A percentile compares a stretch with the other conserved stretches of the same genome.
Conservation (phyloP, 2,329 filamentous ascomycete genomes). For the Coleophoma crateriformis region DNA sequence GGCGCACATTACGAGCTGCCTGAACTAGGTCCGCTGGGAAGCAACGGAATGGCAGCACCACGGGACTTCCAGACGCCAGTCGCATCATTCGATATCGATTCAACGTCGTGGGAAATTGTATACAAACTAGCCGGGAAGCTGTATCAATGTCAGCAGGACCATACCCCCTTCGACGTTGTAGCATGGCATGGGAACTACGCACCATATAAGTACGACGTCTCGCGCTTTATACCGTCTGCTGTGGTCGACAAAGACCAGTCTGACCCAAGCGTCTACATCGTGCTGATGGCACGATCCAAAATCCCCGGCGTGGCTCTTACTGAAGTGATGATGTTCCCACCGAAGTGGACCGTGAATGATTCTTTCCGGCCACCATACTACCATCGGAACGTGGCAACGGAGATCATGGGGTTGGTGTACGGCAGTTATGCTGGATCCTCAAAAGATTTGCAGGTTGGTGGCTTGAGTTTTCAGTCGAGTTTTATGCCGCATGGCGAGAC, state of each 20-base stretch:
- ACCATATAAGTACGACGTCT: constrained; percentile 74
- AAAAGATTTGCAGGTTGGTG: constrained; percentile 39
- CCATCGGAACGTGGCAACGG: constrained; percentile 43
- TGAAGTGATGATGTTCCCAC: constrained; percentile 62
- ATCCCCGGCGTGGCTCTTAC: constrained; percentile 47
- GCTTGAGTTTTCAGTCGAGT: constrained; percentile 34
- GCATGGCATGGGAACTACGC: constrained; percentile 73
- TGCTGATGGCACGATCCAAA: constrained; percentile 52
- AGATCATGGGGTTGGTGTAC: constrained; percentile 36
- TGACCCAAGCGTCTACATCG: constrained; percentile 60
- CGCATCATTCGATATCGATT: constrained; percentile 42
- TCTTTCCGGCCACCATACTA: constrained; percentile 54
- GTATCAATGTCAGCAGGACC: constrained; percentile 57
- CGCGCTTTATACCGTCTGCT: constrained; percentile 51
- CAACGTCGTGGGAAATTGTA: constrained; percentile 35
- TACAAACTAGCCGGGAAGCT: constrained; percentile 62
- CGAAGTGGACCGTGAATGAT: constrained; percentile 56
- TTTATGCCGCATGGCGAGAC: constrained; percentile 44
- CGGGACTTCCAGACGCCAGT: constrained; percentile 60
- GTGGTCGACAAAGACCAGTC: constrained; percentile 56
- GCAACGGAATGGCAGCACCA: constrained; percentile 57
- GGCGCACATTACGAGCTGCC: constrained; percentile 58
- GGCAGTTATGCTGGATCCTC: constrained; percentile 35
- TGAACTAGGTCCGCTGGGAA: constrained; percentile 59
- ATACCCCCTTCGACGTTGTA: constrained; percentile 72